These are phyloP conservation scores for Aspergillus brunneoviolaceus DNA, from an alignment of 2,329 filamentous ascomycete species.

Conservation along the genomic window DNA sequence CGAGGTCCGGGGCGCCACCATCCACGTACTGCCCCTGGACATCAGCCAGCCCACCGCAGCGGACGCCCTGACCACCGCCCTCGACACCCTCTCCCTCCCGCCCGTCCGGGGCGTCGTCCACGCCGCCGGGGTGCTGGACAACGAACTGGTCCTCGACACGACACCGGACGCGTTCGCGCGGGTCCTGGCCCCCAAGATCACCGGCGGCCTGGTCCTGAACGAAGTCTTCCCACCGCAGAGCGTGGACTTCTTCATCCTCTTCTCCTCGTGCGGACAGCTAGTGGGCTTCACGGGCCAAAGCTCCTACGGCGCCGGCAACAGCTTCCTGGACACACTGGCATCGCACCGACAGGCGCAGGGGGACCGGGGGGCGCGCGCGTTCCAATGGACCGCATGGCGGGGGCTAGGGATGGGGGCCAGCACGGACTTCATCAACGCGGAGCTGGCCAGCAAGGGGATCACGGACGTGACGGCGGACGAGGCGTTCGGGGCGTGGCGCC, in stretches of 20 bases:
- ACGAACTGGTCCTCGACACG: conserved; percentile 1
- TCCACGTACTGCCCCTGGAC: conserved; percentile 37
- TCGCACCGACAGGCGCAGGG: conserved; percentile 5
- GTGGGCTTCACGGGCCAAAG: conserved; percentile 10
- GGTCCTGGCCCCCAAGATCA: conserved; percentile 8
- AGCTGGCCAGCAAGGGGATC: conserved; percentile 45
- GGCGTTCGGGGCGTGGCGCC: conserved; percentile 45
- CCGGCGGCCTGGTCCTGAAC: conserved; percentile 2
- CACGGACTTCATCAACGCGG: conserved; percentile 42
- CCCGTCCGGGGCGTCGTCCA: conserved; percentile 11
- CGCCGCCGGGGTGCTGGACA: conserved; percentile 8
- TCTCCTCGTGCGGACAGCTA: conserved; percentile 12
- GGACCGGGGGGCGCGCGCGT: conserved; percentile 5
- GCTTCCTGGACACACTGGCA: conserved; percentile 11
- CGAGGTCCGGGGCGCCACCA: conserved; percentile 34
- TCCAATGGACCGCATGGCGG: conserved; percentile 14
- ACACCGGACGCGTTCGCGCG: neutral
- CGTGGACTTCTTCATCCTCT: conserved; percentile 11
- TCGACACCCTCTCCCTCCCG: conserved; percentile 3
- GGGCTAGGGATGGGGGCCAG: conserved; percentile 31
- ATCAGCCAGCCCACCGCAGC: conserved; percentile 28
- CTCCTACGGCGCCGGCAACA: conserved; percentile 7
- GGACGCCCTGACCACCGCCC: conserved; percentile 18
- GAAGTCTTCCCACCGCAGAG: conserved; percentile 3
- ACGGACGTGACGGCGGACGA: conserved; percentile 44